These are phyloP conservation scores for Oligophagozyma castellii DNA, from an alignment of 1,139 yeast genomes.

Conservation along the genomic window DNA sequence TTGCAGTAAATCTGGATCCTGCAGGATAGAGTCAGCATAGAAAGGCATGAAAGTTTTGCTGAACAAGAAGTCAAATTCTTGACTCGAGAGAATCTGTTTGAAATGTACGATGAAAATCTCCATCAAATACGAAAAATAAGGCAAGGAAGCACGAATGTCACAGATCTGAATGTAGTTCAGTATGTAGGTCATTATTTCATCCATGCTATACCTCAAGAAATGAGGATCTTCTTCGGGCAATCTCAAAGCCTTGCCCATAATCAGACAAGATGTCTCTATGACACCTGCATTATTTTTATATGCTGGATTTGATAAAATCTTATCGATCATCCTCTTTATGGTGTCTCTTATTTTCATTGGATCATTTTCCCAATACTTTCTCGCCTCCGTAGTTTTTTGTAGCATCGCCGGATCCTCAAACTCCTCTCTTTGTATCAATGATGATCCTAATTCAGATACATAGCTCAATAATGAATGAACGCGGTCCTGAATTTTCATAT, in stretches of 20 bases:
- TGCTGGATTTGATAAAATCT: conserved; percentile 9
- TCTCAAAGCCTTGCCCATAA: conserved; percentile 19
- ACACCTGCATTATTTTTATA: conserved; percentile 16
- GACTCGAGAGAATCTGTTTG: conserved; percentile 10
- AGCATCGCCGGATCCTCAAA: conserved; percentile 23
- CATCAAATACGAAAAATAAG: conserved; percentile 18
- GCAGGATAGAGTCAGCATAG: conserved; percentile 16
- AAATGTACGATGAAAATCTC: conserved; percentile 16
- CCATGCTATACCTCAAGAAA: conserved; percentile 17
- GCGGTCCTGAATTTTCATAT: conserved; percentile 24
- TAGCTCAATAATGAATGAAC: conserved; percentile 44
- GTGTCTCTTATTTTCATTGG: conserved; percentile 27
- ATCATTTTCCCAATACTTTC: conserved; percentile 27
- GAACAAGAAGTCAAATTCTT: conserved; percentile 20
- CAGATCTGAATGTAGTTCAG: conserved; percentile 10
- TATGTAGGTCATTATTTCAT: conserved; percentile 18
- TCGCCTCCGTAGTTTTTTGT: conserved; percentile 19
- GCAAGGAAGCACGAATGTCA: conserved; percentile 15
- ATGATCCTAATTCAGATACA: conserved; percentile 54
- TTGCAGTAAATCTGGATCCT: conserved; percentile 29
- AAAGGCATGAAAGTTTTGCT: conserved; percentile 14
- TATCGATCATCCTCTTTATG: conserved; percentile 24
- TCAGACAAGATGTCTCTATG: conserved; percentile 21
- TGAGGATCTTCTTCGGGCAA: conserved; percentile 20
- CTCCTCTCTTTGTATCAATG: conserved; percentile 48